Conservation (phyloP, 176 grass and related monocot species). For the Zea mays region DNA sequence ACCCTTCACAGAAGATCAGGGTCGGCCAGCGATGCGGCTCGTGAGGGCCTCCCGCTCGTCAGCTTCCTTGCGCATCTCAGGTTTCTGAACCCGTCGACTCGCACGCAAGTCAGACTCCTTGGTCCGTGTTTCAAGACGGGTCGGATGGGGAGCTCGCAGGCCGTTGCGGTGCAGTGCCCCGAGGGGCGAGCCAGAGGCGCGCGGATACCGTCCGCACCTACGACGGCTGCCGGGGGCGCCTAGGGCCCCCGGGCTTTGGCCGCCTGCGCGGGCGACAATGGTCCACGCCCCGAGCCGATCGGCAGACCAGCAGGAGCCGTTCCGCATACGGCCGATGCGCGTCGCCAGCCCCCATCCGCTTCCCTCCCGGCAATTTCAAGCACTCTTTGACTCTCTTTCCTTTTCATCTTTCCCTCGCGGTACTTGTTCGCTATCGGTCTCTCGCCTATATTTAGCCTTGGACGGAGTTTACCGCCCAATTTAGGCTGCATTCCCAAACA, state of each 20-base stretch:
- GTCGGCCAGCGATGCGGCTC: conserved; percentile 52
- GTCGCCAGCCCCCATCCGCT: conserved; percentile 63
- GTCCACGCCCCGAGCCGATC: too few relatives aligned
- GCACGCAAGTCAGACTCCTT: too few relatives aligned
- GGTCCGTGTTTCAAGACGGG: too few relatives aligned
- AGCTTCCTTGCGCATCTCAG: too few relatives aligned
- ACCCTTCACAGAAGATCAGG: conserved; percentile 73
- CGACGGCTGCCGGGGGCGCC: too few relatives aligned
- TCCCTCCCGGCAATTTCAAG: conserved; percentile 68
- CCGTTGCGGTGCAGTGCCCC: too few relatives aligned
- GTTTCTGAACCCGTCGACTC: too few relatives aligned
- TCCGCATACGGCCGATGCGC: conserved; percentile 15
- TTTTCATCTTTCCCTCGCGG: conserved; percentile 66
- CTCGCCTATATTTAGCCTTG: conserved; percentile 64
- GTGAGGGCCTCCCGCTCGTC: not conserved
- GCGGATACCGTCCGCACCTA: too few relatives aligned
- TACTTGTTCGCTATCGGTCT: conserved; percentile 41
- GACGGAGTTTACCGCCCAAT: conserved; percentile 51
- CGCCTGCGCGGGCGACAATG: too few relatives aligned
- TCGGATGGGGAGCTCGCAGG: too few relatives aligned
- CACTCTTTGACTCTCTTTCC: conserved; percentile 70
- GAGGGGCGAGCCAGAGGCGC: too few relatives aligned
- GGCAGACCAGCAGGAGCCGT: not conserved
- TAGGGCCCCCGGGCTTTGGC: too few relatives aligned
- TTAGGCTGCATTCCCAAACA: conserved; percentile 54